Evolutionary conservation across 2,329 filamentous ascomycete species (phyloP).

Genomic region (Sporothrix curviconia): DNA sequence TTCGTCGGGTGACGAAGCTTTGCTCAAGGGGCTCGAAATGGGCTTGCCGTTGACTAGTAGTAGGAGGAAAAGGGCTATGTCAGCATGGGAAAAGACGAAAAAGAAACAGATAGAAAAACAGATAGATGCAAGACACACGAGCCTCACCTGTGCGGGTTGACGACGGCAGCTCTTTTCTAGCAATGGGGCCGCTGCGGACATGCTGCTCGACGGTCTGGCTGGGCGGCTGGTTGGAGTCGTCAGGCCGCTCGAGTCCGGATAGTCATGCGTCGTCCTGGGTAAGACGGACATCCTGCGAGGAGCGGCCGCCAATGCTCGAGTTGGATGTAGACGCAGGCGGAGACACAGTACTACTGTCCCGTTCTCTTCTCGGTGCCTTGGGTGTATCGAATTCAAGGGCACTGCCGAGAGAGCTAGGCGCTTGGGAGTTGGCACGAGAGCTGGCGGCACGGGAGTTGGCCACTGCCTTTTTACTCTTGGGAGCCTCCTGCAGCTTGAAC

Average conservation of each 20-base stretch:
- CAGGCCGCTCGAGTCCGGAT: constrained; percentile 32
- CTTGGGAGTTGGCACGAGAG: constrained; percentile 40
- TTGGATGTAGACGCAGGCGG: constrained; percentile 20
- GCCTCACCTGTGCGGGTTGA: constrained; percentile 39
- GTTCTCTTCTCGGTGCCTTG: constrained; percentile 34
- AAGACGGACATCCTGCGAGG: constrained; percentile 53
- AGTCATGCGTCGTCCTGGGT: constrained; percentile 45
- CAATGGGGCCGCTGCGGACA: constrained; percentile 42
- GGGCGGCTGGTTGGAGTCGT: constrained; percentile 32
- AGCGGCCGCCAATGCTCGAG: constrained; percentile 37
- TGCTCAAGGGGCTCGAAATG: constrained; percentile 18
- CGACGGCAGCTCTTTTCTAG: constrained; percentile 58
- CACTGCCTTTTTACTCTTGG: constrained; percentile 51
- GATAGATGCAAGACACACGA: background rate
- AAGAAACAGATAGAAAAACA: background rate
- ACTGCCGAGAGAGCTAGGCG: constrained; percentile 27
- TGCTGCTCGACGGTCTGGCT: constrained; percentile 38
- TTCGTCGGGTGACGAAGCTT: constrained; percentile 13
- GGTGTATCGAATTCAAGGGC: constrained; percentile 29
- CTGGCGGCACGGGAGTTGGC: constrained; percentile 30
- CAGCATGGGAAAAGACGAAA: background rate
- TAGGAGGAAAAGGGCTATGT: too few species aligned
- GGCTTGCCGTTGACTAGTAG: constrained; percentile 35
- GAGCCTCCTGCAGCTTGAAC: constrained; percentile 76
- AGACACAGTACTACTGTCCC: constrained; percentile 32